Percentiles rank a stretch among this genome's conserved stretches.
Conservation (phyloP, 805 yeast species). For the Komagataella pseudopastoris region DNA sequence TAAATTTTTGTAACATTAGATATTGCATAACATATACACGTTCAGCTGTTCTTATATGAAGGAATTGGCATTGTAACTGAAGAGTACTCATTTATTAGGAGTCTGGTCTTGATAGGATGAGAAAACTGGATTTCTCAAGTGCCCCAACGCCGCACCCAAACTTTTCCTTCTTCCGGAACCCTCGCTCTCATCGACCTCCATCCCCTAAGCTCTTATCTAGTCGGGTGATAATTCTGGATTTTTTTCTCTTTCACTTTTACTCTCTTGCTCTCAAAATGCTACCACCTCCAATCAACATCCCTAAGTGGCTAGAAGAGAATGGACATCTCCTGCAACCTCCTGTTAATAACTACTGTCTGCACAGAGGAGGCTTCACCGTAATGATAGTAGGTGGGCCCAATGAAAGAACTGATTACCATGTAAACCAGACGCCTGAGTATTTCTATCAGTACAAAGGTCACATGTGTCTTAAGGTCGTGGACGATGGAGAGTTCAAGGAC, state of each 20-base stretch:
- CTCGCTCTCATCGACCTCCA: neutral
- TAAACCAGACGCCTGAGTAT: conserved; percentile 91
- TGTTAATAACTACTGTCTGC: conserved; percentile 81
- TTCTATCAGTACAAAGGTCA: conserved; percentile 79
- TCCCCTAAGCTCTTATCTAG: neutral
- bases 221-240: neutral
- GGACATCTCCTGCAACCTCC: conserved; percentile 74
- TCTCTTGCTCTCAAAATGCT: conserved; percentile 24
- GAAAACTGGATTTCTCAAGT: too few relatives aligned
- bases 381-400: conserved; percentile 97
- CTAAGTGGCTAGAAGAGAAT: conserved; percentile 73
- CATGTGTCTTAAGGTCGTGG: conserved; percentile 77
- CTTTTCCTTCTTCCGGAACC: too few relatives aligned
- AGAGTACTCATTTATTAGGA: neutral
- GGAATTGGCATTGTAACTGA: neutral
- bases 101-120: too few relatives aligned
- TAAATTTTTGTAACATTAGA: neutral
- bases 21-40: neutral
- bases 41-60: neutral
- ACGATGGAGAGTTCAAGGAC: conserved; percentile 63
- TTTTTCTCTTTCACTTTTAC: neutral
- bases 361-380: conserved; percentile 84
- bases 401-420: conserved; percentile 84
- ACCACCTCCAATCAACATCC: conserved; percentile 60
- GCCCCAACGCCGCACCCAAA: too few relatives aligned